Percentiles rank a stretch among this genome's conserved stretches.
These are phyloP conservation scores for Daldinia sp. DNA, from an alignment of 2,329 filamentous ascomycete species.

Conservation along the genomic window DNA sequence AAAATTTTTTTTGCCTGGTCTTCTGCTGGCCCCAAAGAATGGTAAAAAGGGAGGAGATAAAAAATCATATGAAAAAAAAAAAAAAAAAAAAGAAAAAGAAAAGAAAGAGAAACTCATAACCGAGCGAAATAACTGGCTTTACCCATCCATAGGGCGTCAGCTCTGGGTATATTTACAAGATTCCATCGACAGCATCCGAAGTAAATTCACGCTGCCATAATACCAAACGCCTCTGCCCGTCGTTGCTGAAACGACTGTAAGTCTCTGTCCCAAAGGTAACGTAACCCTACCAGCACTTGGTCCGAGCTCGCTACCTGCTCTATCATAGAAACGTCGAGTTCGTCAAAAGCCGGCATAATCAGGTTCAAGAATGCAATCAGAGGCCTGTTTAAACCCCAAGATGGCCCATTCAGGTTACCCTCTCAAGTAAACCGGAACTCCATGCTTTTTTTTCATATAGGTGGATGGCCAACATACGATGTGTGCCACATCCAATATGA, in stretches of 20 bases:
- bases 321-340: constrained; percentile 43
- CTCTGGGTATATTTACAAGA: constrained; percentile 46
- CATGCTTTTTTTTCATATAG: constrained; percentile 15
- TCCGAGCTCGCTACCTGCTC: constrained; percentile 52
- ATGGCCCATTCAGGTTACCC: neutral
- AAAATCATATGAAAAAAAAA: neutral
- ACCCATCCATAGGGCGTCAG: constrained; percentile 25
- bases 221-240: constrained; percentile 47
- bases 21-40: neutral
- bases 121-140: constrained; percentile 33
- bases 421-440: constrained; percentile 23
- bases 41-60: neutral
- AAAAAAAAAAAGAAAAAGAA: neutral
- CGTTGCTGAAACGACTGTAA: constrained; percentile 46
- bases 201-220: constrained; percentile 32
- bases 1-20: neutral
- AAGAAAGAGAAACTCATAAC: constrained; percentile 16
- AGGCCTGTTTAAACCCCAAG: constrained; percentile 5
- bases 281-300: constrained; percentile 55
- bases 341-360: constrained; percentile 26
- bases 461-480: neutral
- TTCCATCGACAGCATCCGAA: constrained; percentile 29
- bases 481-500: constrained; percentile 12
- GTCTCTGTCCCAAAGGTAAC: constrained; percentile 48
- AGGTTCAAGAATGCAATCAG: constrained; percentile 27